Evolutionary conservation across 2,329 filamentous ascomycete genomes (phyloP).

Genomic region (Colletotrichum endophyticum): DNA sequence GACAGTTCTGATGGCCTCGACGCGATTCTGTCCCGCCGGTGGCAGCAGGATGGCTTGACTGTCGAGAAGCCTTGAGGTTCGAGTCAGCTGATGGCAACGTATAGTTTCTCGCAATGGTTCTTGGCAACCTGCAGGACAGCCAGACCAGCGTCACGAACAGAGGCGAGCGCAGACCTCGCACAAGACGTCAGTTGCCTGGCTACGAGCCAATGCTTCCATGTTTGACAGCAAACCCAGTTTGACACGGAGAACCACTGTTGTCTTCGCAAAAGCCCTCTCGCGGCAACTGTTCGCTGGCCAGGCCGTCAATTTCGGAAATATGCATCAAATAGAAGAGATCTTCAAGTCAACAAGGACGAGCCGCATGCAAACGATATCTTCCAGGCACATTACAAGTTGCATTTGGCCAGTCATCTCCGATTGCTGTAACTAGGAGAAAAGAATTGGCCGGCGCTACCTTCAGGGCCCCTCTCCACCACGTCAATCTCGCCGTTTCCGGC

Average conservation of each 20-base stretch:
- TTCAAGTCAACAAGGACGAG: background rate
- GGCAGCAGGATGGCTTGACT: background rate
- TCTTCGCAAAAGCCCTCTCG: background rate
- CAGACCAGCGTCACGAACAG: background rate
- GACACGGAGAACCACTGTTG: background rate
- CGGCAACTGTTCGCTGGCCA: background rate
- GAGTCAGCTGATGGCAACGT: background rate
- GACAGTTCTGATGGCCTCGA: rapidly evolving
- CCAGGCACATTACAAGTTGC: background rate
- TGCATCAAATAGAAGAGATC: background rate
- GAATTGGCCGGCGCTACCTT: background rate
- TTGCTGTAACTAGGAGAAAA: background rate
- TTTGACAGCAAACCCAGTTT: too few relatives aligned
- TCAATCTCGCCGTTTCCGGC: background rate
- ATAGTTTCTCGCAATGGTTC: background rate
- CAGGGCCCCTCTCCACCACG: background rate
- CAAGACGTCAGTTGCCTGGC: too few relatives aligned
- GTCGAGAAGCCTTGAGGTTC: background rate
- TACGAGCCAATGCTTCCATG: too few relatives aligned
- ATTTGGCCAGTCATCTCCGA: background rate
- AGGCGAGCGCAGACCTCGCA: too few relatives aligned
- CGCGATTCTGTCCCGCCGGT: background rate
- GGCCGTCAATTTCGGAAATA: background rate
- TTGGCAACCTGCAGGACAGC: background rate
- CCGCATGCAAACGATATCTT: rapidly evolving